Base-by-base conservation (phyloP, 2,329 filamentous ascomycete genomes). In the Orbilia blumenaviensis region DNA sequence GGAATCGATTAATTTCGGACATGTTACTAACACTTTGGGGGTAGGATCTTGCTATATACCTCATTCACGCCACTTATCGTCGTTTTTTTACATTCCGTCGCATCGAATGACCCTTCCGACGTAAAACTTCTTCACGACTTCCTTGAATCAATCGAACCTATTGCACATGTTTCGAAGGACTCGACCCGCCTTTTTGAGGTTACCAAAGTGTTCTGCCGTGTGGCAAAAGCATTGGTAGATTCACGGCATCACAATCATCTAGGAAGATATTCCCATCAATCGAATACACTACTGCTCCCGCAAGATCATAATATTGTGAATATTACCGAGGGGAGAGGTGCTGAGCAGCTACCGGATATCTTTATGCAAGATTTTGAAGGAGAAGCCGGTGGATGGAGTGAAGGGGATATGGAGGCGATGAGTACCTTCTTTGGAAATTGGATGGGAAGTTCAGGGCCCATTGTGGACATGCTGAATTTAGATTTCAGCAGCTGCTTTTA, bases 321-420 rank as follows among this genome's bases (percentile, higher is more conserved):
- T 32, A 41, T 68, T 12, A 12, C 52, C 5, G 52, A 56, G 29
- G 64, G 64, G 0, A 46, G 50, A 18, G 38, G 54, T 9, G 38
- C 16, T 3, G 69, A 54, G 21, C 71, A 75, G 29, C 23, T 76
- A 27, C 72, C 72, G 25, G 72, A 76, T 61, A 76, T 76, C 3
- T 76, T 76, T 36, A 76, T 76, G 72, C 72, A 76, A 42, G 72
- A 76, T 66, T 69, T 76, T 34, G 64, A 76, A 32, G 72, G 72
- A 6, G 66, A 69, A 10, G 69, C 41, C 25, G 60, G 48, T 3
- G 64, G 72, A 5, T 76, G 64, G 64, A 76, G 64, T 9, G 72
- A 76, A 52, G 72, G 64, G 12, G 64, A 68, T 52, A 64, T 76
- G 2, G 72, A 76, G 42, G 72, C 72, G 3, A 76, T 76, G 72